A percentile compares a stretch with the other conserved stretches of the same genome.
phyloP scores from a whole-genome alignment of 1,139 yeast genomes.

The Scheffersomyces segobiensis region DNA sequence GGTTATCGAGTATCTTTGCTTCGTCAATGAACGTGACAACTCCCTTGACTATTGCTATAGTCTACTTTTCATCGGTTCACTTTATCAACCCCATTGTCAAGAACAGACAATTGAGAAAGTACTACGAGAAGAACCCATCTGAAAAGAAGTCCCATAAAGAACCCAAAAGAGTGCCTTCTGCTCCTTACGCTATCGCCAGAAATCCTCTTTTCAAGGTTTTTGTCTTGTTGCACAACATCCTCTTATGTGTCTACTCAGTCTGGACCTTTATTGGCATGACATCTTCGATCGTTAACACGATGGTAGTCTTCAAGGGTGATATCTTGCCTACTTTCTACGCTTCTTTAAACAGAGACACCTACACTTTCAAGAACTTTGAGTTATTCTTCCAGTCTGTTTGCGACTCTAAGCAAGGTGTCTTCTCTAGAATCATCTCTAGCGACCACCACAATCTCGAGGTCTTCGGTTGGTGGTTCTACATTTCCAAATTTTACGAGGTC shows the following conservation, averaged over 20 bases:
- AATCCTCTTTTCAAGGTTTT: slow-evolving; percentile 50
- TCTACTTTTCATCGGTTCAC: slow-evolving; percentile 63
- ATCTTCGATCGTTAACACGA: slow-evolving; percentile 44
- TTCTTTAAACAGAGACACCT: slow-evolving; percentile 8
- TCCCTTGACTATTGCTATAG: slow-evolving; percentile 60
- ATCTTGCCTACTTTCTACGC: slow-evolving; percentile 20
- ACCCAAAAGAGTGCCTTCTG: slow-evolving; percentile 48
- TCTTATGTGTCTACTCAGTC: slow-evolving; percentile 63
- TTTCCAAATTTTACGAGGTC: slow-evolving; percentile 74
- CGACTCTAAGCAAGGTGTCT: slow-evolving; percentile 61
- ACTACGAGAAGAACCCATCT: slow-evolving; percentile 19
- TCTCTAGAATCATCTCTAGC: slow-evolving; percentile 30
- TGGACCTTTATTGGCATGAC: slow-evolving; percentile 78
- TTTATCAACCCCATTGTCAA: slow-evolving; percentile 46
- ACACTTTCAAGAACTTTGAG: slow-evolving; percentile 21
- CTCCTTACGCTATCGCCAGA: slow-evolving; percentile 54
- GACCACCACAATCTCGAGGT: slow-evolving; percentile 50
- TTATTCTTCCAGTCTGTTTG: slow-evolving; percentile 63
- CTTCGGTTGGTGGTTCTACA: slow-evolving; percentile 68
- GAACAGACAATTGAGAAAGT: slow-evolving; percentile 34
- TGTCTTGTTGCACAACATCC: slow-evolving; percentile 63
- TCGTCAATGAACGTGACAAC: slow-evolving; percentile 41
- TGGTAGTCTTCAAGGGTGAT: slow-evolving; percentile 25
- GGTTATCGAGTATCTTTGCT: slow-evolving; percentile 27
- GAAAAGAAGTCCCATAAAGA: slow-evolving; percentile 19